Base-by-base conservation (phyloP, 495 filamentous ascomycete species). In the Daldinia concentrica region DNA sequence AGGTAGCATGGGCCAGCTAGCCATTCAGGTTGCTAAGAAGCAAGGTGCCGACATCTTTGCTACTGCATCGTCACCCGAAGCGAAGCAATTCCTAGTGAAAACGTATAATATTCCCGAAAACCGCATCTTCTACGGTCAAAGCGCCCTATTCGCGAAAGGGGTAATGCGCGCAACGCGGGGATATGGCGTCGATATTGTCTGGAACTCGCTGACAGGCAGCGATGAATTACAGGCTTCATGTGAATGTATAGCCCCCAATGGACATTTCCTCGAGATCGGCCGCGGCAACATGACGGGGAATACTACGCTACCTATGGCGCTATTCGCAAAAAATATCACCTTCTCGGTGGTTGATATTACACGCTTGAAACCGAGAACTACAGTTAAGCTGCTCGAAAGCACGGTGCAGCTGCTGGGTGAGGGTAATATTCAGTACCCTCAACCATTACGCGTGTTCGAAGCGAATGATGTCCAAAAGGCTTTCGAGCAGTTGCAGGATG, bases 11-110 rank as follows among this genome's bases (percentile, higher is more conserved):
- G 58, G 58, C n/a, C 58, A 62, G 41, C 19, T 62, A 24, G 58
- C 58, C 15, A 36, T 62, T 26, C 58, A 51, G 39, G 30, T 62
- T 15, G 58, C 58, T 14, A 62, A 62, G 41, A 26, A 24, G 24
- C 58, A 62, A 34, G 58, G 58, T 3, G 58, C 58, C 15, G 58
- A 62, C 15, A 62, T 62, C 26, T 51, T 51, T 24, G 58, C 36
- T 51, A 62, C 58, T 27, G 30, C 41, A 4, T 51, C 43, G 27
- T 50, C 58, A 3, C 26, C 41, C 2, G 39, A 51, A 43, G 58
- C 37, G 58, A 62, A 48, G 17, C 17, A 62, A n/a, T 34, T 62
- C 11, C 12, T 62, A 9, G 43, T 51, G 9, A 50, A 51, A 2
- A 62, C 26, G 11, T 62, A 43, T 8, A 15, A 32, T 51, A 62